Evolutionary conservation across 306 rosid species (phyloP).

Genomic region (Pyrus pyrifolia): DNA sequence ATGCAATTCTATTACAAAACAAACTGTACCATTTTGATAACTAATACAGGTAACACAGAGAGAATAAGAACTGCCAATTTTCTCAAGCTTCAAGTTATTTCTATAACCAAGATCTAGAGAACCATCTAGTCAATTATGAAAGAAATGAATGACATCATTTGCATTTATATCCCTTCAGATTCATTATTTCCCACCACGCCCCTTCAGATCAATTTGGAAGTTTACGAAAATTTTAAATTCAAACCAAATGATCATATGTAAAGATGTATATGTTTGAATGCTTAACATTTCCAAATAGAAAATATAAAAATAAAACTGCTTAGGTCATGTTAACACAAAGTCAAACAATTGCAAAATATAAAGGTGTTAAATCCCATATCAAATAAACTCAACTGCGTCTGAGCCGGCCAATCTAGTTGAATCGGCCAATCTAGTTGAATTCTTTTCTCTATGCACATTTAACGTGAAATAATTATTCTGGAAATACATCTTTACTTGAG

Average conservation of each 20-base stretch:
- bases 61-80: background rate
- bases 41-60: background rate
- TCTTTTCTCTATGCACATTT: background rate
- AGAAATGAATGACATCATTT: slow-evolving; percentile 1
- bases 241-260: background rate
- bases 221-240: background rate
- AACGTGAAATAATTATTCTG: background rate
- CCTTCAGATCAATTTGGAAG: background rate
- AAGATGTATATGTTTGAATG: background rate
- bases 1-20: background rate
- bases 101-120: background rate
- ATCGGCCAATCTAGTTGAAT: background rate
- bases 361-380: background rate
- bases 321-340: background rate
- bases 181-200: background rate
- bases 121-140: background rate
- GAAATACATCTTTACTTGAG: background rate
- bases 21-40: background rate
- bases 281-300: background rate
- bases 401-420: background rate
- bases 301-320: background rate
- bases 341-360: background rate
- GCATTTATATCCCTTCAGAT: background rate
- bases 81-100: background rate
- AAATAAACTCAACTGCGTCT: background rate